Evolutionary conservation across 352 stramenopile genomes (phyloP).

Genomic region (Globisporangium cylindrosporum): DNA sequence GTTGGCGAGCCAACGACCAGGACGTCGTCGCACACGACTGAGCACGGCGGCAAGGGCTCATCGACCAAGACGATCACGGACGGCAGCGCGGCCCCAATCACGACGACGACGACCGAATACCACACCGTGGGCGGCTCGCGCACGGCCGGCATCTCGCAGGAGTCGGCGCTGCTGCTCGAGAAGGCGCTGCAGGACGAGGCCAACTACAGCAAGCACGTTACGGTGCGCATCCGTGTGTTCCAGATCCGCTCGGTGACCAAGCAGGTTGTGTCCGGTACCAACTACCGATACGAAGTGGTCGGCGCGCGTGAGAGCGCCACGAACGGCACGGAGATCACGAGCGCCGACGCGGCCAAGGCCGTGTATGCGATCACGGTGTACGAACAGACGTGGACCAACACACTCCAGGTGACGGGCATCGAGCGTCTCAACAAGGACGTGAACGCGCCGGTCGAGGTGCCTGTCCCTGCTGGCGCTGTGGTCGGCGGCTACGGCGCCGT

Average conservation of each 20-base stretch:
- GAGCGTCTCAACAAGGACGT: conserved; percentile 4
- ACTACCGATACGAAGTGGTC: conserved; percentile 72
- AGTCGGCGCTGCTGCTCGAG: not conserved
- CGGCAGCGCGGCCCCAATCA: not conserved
- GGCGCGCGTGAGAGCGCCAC: conserved; percentile 30
- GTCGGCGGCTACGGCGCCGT: not conserved
- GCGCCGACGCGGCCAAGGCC: conserved; percentile 24
- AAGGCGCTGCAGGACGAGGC: conserved; percentile 24
- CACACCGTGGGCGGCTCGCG: not conserved
- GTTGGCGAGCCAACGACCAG: not conserved
- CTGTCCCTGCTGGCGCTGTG: not conserved
- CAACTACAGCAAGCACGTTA: conserved; percentile 26
- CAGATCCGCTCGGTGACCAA: conserved; percentile 30
- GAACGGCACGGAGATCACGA: conserved; percentile 23
- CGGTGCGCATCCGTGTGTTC: conserved; percentile 36
- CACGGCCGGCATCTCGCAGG: not conserved
- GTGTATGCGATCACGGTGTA: conserved; percentile 57
- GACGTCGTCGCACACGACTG: not conserved
- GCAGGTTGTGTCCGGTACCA: conserved; percentile 70
- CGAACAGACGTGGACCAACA: conserved; percentile 57
- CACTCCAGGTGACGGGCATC: conserved; percentile 52
- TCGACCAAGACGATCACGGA: not conserved
- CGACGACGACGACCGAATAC: not conserved
- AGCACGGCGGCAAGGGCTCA: not conserved
- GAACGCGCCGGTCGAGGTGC: not conserved